Evolutionary conservation across 164 flowering plant species (phyloP).

Genomic region (Dillenia turbinata): DNA sequence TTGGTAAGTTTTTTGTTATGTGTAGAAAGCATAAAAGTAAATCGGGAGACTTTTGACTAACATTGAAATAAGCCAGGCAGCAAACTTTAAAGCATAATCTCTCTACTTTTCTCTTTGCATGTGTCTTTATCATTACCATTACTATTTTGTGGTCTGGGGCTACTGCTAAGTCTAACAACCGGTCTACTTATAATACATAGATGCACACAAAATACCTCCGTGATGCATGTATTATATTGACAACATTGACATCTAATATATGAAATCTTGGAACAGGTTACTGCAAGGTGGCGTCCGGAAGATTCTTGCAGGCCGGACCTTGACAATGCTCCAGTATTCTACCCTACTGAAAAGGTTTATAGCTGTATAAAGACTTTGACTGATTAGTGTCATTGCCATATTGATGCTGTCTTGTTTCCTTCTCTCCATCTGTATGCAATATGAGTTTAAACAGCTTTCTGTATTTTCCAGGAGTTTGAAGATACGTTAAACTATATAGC

Average conservation of each 20-base stretch:
- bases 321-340: constrained; percentile 88
- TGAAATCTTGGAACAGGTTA: constrained; percentile 52
- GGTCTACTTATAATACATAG: no score
- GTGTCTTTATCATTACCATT: no score
- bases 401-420: background rate
- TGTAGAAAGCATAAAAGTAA: no score
- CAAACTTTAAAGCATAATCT: no score
- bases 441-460: background rate
- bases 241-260: background rate
- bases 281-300: constrained; percentile 82
- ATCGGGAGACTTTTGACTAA: no score
- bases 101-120: no score
- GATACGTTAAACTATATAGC: constrained; percentile 79
- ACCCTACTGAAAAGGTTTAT: constrained; percentile 90
- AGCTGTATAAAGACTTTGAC: background rate
- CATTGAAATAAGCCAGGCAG: no score
- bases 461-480: constrained; percentile 64
- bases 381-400: background rate
- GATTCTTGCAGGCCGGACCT: constrained; percentile 63
- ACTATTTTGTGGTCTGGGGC: no score
- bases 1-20: no score
- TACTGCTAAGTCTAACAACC: no score
- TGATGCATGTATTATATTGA: background rate
- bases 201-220: background rate
- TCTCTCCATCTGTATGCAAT: background rate